These are phyloP conservation scores for Amborella trichopoda DNA, from an alignment of 164 flowering plant species.

Conservation along the genomic window DNA sequence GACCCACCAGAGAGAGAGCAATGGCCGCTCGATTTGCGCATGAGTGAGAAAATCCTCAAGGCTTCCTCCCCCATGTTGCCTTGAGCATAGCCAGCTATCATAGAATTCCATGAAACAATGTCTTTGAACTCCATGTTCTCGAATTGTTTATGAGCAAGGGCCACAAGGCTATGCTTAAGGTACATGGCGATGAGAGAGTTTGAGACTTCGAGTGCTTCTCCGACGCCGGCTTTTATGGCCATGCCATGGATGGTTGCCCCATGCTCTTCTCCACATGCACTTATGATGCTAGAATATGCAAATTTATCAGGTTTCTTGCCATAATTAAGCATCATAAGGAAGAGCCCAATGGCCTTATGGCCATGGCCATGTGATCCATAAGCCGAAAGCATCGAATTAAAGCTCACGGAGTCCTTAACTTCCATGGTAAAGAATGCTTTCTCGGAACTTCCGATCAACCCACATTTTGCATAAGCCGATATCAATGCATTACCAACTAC, in stretches of 20 bases:
- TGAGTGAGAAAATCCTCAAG: constrained; percentile 36
- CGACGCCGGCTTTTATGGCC: constrained; percentile 56
- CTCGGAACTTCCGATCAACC: constrained; percentile 40
- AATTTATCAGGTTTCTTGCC: constrained; percentile 58
- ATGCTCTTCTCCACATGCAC: constrained; percentile 32
- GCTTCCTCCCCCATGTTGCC: constrained; percentile 55
- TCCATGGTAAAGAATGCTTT: constrained; percentile 30
- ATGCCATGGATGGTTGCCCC: constrained; percentile 63
- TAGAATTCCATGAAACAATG: constrained; percentile 74
- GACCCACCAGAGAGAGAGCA: too few species aligned
- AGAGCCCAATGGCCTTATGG: constrained; percentile 31
- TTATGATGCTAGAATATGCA: constrained; percentile 55
- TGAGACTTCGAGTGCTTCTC: constrained; percentile 29
- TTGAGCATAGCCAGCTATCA: constrained; percentile 70
- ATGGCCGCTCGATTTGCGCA: too few species aligned
- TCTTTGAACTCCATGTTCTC: constrained; percentile 43
- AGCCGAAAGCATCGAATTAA: constrained; percentile 80
- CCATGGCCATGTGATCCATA: constrained; percentile 29
- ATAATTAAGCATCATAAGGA: constrained; percentile 34
- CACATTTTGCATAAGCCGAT: constrained; percentile 62
- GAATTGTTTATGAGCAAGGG: constrained; percentile 44
- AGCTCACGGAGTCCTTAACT: constrained; percentile 49
- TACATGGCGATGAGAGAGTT: constrained; percentile 73
- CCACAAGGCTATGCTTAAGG: constrained; percentile 33
- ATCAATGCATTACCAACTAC: constrained; percentile 54